Conservation (phyloP, 176 grass and related monocot species). For the Areca catechu region DNA sequence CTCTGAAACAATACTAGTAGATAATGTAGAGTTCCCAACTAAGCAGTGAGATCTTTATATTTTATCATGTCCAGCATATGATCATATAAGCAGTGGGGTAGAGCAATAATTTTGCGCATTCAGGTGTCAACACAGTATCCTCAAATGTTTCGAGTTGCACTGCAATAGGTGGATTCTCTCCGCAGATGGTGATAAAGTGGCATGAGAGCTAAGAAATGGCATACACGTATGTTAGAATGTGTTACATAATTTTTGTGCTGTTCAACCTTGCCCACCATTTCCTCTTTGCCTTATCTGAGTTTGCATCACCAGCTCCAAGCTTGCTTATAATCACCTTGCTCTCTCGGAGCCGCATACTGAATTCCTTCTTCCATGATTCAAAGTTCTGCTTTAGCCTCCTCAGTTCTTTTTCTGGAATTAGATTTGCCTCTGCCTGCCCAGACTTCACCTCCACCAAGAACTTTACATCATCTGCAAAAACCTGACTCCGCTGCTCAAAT, state of each 20-base stretch:
- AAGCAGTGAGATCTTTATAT: too few relatives aligned
- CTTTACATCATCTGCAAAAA: constrained; percentile 70
- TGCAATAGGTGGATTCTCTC: too few relatives aligned
- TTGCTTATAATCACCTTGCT: constrained; percentile 77
- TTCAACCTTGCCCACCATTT: constrained; percentile 91
- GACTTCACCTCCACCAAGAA: constrained; percentile 95
- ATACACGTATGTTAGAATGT: too few relatives aligned
- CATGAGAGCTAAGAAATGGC: too few relatives aligned
- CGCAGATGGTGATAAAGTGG: too few relatives aligned
- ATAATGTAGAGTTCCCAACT: too few relatives aligned
- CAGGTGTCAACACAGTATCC: too few relatives aligned
- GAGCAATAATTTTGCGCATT: too few relatives aligned
- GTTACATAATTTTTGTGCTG: constrained; percentile 60
- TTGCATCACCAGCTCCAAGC: constrained; percentile 38
- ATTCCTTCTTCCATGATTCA: constrained; percentile 87
- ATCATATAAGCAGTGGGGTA: too few relatives aligned
- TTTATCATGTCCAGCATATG: too few relatives aligned
- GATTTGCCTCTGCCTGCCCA: constrained; percentile 51
- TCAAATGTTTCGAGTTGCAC: too few relatives aligned
- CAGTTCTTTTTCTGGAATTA: constrained; percentile 85
- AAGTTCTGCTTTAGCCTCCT: constrained; percentile 73
- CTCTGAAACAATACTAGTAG: too few relatives aligned
- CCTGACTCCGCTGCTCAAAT: constrained; percentile 70
- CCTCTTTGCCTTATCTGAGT: constrained; percentile 48
- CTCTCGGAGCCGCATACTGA: constrained; percentile 52